A percentile compares a stretch with the other conserved stretches of the same genome.
Evolutionary conservation across 2,329 filamentous ascomycete genomes (phyloP).

Genomic region (Tricladium varicosporioides): DNA sequence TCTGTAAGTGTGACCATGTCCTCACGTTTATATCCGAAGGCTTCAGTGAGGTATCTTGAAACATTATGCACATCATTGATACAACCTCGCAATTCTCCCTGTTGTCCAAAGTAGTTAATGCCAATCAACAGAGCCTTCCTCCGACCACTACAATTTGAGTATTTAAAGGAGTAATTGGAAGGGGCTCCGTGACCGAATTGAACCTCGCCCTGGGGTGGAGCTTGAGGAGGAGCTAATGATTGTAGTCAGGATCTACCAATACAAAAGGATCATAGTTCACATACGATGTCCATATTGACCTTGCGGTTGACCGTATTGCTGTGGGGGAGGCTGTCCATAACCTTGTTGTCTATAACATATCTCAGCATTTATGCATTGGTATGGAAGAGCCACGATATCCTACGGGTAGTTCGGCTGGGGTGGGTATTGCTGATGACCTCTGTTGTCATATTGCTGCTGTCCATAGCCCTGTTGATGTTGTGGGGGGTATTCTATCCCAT

Average conservation of each 20-base stretch:
- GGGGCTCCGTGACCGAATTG: slow-evolving; percentile 83
- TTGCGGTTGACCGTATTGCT: background rate
- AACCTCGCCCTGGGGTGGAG: slow-evolving; percentile 61
- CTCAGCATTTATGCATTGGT: too few species aligned
- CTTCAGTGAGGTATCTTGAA: slow-evolving; percentile 83
- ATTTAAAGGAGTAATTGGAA: slow-evolving; percentile 77
- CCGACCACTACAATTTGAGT: slow-evolving; percentile 84
- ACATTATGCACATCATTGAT: slow-evolving; percentile 98
- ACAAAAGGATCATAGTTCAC: too few species aligned
- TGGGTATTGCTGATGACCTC: too few species aligned
- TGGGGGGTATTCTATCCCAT: slow-evolving; percentile 10
- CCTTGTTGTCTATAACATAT: too few species aligned
- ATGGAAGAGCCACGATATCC: too few species aligned
- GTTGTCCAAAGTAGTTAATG: slow-evolving; percentile 93
- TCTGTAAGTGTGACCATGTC: slow-evolving; percentile 98
- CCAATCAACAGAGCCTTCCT: slow-evolving; percentile 87
- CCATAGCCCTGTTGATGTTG: slow-evolving; percentile 48
- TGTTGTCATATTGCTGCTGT: background rate
- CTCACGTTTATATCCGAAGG: slow-evolving; percentile 88
- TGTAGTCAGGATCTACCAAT: slow-evolving; percentile 25
- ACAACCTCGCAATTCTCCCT: slow-evolving; percentile 84
- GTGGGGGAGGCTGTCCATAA: too few species aligned
- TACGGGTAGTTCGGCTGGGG: too few species aligned
- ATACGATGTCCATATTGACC: too few species aligned
- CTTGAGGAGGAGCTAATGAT: slow-evolving; percentile 57